phyloP scores from a whole-genome alignment of 805 yeast species.

The Candida chauliodis region DNA sequence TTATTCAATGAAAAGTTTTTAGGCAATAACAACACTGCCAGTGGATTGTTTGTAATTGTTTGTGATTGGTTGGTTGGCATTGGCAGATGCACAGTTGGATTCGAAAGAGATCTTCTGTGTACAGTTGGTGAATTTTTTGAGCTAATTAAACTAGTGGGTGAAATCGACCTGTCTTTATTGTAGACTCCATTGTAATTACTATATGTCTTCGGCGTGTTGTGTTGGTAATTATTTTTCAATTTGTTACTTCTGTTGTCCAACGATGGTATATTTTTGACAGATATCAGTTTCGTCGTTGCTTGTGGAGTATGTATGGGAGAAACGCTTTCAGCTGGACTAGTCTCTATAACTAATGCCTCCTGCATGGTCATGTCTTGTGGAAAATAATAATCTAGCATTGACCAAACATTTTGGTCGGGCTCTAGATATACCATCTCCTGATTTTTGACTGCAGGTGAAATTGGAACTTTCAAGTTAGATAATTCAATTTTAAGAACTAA shows the following conservation, averaged over 20 bases:
- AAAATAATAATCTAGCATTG: constrained; percentile 52
- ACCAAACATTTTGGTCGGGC: constrained; percentile 63
- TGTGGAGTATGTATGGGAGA: neutral
- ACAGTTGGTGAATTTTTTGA: constrained; percentile 6
- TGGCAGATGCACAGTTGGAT: constrained; percentile 19
- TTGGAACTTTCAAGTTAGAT: constrained; percentile 3
- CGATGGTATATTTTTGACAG: constrained; percentile 12
- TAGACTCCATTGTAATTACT: neutral
- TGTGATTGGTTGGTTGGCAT: constrained; percentile 9
- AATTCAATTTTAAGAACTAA: constrained; percentile 34
- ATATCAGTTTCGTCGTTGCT: neutral
- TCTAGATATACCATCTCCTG: constrained; percentile 29
- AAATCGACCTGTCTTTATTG: constrained; percentile 20
- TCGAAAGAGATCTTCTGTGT: constrained; percentile 33
- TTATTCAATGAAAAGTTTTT: constrained; percentile 38
- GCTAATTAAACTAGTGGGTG: constrained; percentile 17
- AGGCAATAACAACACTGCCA: constrained; percentile 49
- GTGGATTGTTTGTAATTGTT: constrained; percentile 22
- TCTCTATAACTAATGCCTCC: constrained; percentile 63
- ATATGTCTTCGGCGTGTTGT: neutral
- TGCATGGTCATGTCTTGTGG: constrained; percentile 67
- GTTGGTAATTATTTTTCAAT: neutral
- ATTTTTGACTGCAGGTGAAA: constrained; percentile 6
- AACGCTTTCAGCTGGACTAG: constrained; percentile 8
- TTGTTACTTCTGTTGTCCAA: neutral